Evolutionary conservation across 202 grass and related monocot species (phyloP), one percentile per base, ranked within the genome.

Genomic region (Eragrostis tef): DNA sequence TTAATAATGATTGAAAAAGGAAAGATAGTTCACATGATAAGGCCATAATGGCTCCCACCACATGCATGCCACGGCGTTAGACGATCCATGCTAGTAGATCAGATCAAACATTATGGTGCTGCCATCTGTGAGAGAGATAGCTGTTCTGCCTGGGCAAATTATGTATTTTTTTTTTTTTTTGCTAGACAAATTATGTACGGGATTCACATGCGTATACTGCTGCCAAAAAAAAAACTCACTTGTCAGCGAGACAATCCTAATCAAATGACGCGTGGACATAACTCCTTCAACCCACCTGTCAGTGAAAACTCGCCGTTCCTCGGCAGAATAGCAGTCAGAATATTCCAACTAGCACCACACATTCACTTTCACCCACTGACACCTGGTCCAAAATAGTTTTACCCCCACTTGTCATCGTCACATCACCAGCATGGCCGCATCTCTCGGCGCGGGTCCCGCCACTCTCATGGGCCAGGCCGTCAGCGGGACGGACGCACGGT

Each of bases 291-390:
- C 70, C 80, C 80, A 73, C 45, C 22, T 66, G 67, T 73, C 84
- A 68, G 70, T 10, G 70, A 9, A 6, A 0, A 20, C 17, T 17
- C 42, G 9, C 25, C 2, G 9, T 60, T 10, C 24, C n/a, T 19
- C 48, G 69, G 60, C 49, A 39, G 48, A 67, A 48, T 26, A 51
- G 39, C 60, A 41, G 12, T 34, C 20, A 34, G 50, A 41, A 24
- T 77, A 67, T 76, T 15, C 48, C 60, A 16, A 70, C 20, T 9
- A 74, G 70, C 44, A 54, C 85, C 84, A 29, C 84, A 29, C 61
- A 21, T 36, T 29, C 45, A 8, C 13, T 26, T 36, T 19, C 44
- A 7, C 6, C 19, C 50, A 63, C 86, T 74, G 75, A 19, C 20
- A 1, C 0, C 0, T 5, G 80, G 66, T 4, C 65, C 65, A n/a